Conservation (phyloP, 208 protist genomes). For the Tetramitus jugosus region DNA sequence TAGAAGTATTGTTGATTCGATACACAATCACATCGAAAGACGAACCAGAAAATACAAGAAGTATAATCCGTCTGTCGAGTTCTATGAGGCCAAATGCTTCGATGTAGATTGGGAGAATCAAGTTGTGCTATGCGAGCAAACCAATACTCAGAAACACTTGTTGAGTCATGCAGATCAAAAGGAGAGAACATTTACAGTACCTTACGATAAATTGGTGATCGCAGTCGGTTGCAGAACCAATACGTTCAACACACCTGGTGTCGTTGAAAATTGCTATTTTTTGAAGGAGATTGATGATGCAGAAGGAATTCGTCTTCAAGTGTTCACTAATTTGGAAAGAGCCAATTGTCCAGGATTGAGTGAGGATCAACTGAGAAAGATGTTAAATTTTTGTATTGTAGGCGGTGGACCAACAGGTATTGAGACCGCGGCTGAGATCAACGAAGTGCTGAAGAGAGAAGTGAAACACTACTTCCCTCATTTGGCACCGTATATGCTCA, state of each 20-base stretch:
- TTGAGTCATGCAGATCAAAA: too few species aligned
- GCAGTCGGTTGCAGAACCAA: constrained; percentile 69
- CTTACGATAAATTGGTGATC: constrained; percentile 80
- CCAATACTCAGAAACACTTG: too few species aligned
- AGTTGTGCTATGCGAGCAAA: constrained; percentile 52
- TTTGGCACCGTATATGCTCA: background rate
- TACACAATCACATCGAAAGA: too few species aligned
- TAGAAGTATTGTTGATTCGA: constrained; percentile 66
- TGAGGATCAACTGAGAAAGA: background rate
- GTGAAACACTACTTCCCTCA: background rate
- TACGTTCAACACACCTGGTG: constrained; percentile 80
- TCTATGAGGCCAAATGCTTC: constrained; percentile 12
- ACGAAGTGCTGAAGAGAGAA: background rate
- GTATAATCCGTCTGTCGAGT: background rate
- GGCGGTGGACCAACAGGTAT: constrained; percentile 8
- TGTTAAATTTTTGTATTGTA: background rate
- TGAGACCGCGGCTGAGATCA: background rate
- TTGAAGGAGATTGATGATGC: constrained; percentile 53
- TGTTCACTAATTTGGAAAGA: background rate
- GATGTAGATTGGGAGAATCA: constrained; percentile 63
- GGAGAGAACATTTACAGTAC: too few species aligned
- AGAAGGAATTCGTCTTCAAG: background rate
- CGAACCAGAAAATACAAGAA: too few species aligned
- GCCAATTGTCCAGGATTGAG: background rate
- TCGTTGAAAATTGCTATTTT: constrained; percentile 72